Conservation (phyloP, 73 alveolate species). For the Uronychia binucleata region DNA sequence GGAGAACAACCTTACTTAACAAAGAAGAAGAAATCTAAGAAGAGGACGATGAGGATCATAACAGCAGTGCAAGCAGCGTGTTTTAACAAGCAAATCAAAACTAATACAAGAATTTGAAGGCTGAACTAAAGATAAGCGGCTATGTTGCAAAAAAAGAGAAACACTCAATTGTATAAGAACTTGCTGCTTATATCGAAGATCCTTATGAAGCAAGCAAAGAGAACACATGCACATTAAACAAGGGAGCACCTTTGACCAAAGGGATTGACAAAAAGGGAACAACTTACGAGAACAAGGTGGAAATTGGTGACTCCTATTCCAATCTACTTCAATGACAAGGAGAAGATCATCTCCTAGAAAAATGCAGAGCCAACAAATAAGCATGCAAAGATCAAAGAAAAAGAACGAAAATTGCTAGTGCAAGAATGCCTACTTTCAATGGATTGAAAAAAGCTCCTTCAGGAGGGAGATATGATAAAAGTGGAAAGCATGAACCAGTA, state of each 20-base stretch:
- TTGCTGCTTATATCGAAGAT: background rate
- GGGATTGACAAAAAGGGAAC: background rate
- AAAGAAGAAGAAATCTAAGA: background rate
- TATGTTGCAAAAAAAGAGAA: no score
- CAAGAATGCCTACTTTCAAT: background rate
- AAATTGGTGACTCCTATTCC: no score
- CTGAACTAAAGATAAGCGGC: background rate
- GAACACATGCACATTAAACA: background rate
- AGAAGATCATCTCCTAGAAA: background rate
- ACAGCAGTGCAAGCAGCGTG: background rate
- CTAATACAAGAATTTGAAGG: background rate
- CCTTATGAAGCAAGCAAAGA: background rate
- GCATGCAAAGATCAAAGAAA: background rate
- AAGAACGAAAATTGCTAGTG: no score
- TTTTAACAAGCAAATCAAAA: background rate
- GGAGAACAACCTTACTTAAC: background rate
- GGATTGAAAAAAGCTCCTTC: background rate
- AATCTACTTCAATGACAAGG: no score
- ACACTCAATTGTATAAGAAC: no score
- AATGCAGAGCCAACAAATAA: background rate
- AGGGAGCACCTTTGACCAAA: background rate
- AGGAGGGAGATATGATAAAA: background rate
- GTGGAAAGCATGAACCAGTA: background rate
- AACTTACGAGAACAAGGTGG: background rate
- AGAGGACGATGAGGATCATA: background rate